A percentile compares a stretch with the other conserved stretches of the same genome.
Conservation (phyloP, 2,329 filamentous ascomycete species). For the Ophiocordyceps polyrhachis-furcata region DNA sequence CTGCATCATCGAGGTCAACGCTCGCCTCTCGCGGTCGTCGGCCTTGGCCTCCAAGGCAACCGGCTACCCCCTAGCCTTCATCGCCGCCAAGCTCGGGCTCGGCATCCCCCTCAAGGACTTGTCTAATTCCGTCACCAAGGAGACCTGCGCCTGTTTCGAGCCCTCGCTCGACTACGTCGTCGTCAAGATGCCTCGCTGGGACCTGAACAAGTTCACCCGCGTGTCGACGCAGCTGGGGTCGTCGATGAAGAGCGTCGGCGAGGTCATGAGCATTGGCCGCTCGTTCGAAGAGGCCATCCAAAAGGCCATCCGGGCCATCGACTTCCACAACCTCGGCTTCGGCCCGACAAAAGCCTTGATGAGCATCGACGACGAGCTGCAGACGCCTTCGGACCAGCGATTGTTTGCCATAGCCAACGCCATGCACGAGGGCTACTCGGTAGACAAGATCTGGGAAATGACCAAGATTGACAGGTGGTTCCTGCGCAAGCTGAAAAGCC, state of each 20-base stretch:
- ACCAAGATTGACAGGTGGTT: slow-evolving; percentile 99
- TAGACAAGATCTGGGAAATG: slow-evolving; percentile 95
- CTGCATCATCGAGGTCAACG: slow-evolving; percentile 98
- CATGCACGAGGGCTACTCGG: slow-evolving; percentile 83
- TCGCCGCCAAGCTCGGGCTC: slow-evolving; percentile 89
- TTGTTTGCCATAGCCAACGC: slow-evolving; percentile 96
- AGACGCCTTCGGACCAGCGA: slow-evolving; percentile 93
- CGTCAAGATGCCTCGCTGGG: slow-evolving; percentile 97
- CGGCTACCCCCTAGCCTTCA: slow-evolving; percentile 88
- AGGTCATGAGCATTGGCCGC: slow-evolving; percentile 95
- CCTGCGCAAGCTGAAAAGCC: slow-evolving; percentile 71
- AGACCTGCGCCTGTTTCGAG: slow-evolving; percentile 94
- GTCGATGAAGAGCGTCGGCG: slow-evolving; percentile 98
- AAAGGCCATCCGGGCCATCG: slow-evolving; percentile 89
- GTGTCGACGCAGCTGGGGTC: slow-evolving; percentile 92
- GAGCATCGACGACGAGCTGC: slow-evolving; percentile 88
- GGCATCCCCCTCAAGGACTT: slow-evolving; percentile 93
- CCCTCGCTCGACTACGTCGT: slow-evolving; percentile 96
- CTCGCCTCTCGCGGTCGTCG: slow-evolving; percentile 84
- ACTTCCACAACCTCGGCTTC: slow-evolving; percentile 90
- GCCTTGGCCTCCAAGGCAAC: slow-evolving; percentile 94
- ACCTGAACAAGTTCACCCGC: slow-evolving; percentile 95
- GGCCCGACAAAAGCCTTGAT: slow-evolving; percentile 82
- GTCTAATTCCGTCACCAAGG: slow-evolving; percentile 86
- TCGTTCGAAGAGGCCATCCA: slow-evolving; percentile 98